Evolutionary conservation across 139 green algal species (phyloP), one percentile per base, ranked within the genome.

Genomic region (Picochlorum sp.): DNA sequence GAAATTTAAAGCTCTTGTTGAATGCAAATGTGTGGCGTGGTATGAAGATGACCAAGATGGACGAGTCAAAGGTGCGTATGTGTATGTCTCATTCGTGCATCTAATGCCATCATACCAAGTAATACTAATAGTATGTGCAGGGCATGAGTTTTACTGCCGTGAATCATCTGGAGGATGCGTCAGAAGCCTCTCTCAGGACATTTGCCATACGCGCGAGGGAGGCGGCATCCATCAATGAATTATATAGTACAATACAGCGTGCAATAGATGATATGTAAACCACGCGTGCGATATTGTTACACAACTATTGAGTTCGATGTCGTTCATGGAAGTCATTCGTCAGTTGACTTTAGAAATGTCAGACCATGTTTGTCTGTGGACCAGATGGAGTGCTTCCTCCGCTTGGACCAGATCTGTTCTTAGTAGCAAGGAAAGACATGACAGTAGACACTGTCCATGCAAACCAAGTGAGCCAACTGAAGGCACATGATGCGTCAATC

Each of bases 1-100:
- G 85, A 47, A 95, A 91, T 73, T 77, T 91, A 45, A 74, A 84
- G 16, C 81, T 97, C 55, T 76, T 97, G 62, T 75, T 97, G 5
- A 97, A 97, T 59, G 91, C 91, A 6, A 85, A 82, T 30, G 67
- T 97, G 8, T 95, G 80, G 66, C 15, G 59, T 8, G 77, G 69
- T 54, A 95, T 97, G 68, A 78, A 81, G 49, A 51, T 87, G 30
- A 84, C 77, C 2, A 74, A 60, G 45, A 97, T 97, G 89, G 73
- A 90, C n/a, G 83, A 83, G 5, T 78, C 77, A 31, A 85, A 83
- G 59, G 77, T 75, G 41, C 28, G 60, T 18, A 6, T n/a, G 45
- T 45, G 7, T 7, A n/a, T 14, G 49, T 28, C 1, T 44, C 14
- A 31, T 37, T 20, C 13, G 20, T 49, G 20, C 55, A 58, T 26